phyloP scores from a whole-genome alignment of 2,329 filamentous ascomycete species.

The Xylaria sp. region DNA sequence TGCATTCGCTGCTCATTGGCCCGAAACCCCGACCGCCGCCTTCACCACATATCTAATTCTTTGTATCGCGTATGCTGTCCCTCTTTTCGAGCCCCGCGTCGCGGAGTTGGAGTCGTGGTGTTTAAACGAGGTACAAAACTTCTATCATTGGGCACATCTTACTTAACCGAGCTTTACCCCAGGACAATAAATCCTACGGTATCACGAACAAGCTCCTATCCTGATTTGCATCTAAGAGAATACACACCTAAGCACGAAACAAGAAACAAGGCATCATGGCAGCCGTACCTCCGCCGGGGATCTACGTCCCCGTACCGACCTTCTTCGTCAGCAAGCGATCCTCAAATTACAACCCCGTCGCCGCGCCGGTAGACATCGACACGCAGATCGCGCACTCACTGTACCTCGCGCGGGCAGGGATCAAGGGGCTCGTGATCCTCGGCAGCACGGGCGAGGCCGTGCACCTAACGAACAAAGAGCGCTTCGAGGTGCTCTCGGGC shows the following conservation, averaged over 20 bases:
- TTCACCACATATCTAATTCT: constrained; percentile 21
- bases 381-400: constrained; percentile 69
- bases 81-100: constrained; percentile 40
- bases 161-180: background rate
- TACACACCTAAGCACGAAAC: background rate
- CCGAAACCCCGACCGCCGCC: constrained; percentile 40
- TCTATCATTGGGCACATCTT: background rate
- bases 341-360: constrained; percentile 56
- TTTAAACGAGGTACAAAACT: background rate
- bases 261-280: constrained; percentile 39
- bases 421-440: constrained; percentile 70
- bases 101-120: constrained; percentile 2
- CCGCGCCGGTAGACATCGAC: constrained; percentile 65
- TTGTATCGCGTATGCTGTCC: constrained; percentile 30
- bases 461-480: constrained; percentile 67
- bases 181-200: background rate
- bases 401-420: constrained; percentile 68
- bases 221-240: background rate
- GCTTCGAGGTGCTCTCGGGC: constrained; percentile 63
- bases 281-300: constrained; percentile 57
- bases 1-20: constrained; percentile 35
- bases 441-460: constrained; percentile 73
- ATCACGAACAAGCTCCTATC: background rate
- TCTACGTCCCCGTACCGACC: constrained; percentile 70
- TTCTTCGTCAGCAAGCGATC: constrained; percentile 62